These are phyloP conservation scores for Aphanomyces invadans DNA, from an alignment of 352 stramenopile genomes.

Conservation along the genomic window DNA sequence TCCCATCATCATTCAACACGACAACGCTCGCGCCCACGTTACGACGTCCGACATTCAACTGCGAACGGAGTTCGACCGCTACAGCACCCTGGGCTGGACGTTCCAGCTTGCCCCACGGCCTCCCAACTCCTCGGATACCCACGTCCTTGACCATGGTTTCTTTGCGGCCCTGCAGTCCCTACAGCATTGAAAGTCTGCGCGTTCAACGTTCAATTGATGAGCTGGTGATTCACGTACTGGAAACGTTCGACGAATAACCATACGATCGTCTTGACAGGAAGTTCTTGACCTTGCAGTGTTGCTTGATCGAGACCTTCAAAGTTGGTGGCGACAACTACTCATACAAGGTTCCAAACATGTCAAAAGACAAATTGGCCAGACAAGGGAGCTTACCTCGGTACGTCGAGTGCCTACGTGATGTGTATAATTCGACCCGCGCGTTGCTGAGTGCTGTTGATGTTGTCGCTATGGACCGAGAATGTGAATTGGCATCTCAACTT, in stretches of 20 bases:
- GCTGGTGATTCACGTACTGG: neutral
- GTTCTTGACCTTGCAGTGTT: neutral
- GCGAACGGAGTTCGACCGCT: neutral
- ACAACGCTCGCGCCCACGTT: neutral
- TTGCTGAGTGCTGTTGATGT: no score
- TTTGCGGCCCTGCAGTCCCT: neutral
- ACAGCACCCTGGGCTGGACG: neutral
- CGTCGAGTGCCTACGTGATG: neutral
- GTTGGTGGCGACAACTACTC: neutral
- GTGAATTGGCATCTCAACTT: no score
- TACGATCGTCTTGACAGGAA: neutral
- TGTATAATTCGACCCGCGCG: no score
- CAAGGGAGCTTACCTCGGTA: neutral
- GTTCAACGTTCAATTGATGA: neutral
- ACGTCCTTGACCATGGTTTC: neutral
- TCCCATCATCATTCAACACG: neutral
- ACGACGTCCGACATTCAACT: neutral
- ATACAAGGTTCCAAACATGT: neutral
- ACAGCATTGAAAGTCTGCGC: neutral
- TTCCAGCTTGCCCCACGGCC: neutral
- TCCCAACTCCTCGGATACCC: neutral
- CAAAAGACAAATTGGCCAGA: neutral
- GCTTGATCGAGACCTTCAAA: neutral
- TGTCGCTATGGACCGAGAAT: no score
- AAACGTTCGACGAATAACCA: neutral